phyloP scores from a whole-genome alignment of 306 rosid genomes.

The Prunus davidiana region DNA sequence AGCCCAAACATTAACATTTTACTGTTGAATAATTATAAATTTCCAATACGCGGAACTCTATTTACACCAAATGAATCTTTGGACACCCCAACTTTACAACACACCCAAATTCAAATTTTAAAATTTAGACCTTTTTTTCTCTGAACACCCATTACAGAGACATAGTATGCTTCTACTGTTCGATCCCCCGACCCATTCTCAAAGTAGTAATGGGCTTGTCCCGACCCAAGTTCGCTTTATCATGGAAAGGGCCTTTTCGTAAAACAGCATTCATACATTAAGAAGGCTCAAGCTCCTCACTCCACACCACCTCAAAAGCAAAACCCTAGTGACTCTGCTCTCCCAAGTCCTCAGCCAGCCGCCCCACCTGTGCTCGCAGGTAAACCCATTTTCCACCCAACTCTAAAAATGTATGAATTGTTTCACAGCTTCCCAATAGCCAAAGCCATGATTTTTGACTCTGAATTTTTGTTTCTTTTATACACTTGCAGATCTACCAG shows the following conservation, averaged over 20 bases:
- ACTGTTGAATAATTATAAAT: too few species aligned
- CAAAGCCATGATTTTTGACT: neutral
- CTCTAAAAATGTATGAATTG: neutral
- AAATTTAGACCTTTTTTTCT: too few species aligned
- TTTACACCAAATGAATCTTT: too few species aligned
- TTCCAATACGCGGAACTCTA: too few species aligned
- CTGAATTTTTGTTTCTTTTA: neutral
- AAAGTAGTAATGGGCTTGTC: neutral
- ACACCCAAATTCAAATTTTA: too few species aligned
- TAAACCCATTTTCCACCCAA: neutral
- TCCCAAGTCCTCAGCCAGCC: neutral
- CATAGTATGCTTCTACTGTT: neutral
- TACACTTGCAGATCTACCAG: constrained; percentile 4
- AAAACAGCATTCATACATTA: neutral
- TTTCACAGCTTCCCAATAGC: neutral
- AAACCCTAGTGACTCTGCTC: constrained; percentile 11
- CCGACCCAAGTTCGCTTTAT: neutral
- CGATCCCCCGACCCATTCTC: neutral
- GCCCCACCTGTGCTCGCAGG: constrained; percentile 17
- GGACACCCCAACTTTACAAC: too few species aligned
- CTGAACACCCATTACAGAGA: too few species aligned
- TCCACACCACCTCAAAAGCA: neutral
- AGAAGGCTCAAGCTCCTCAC: neutral
- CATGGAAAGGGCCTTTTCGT: neutral
- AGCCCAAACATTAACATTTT: too few species aligned